Evolutionary conservation across 2,329 filamentous ascomycete species (phyloP), one percentile per base, ranked within the genome.

Genomic region (Aureobasidium mangrovei): DNA sequence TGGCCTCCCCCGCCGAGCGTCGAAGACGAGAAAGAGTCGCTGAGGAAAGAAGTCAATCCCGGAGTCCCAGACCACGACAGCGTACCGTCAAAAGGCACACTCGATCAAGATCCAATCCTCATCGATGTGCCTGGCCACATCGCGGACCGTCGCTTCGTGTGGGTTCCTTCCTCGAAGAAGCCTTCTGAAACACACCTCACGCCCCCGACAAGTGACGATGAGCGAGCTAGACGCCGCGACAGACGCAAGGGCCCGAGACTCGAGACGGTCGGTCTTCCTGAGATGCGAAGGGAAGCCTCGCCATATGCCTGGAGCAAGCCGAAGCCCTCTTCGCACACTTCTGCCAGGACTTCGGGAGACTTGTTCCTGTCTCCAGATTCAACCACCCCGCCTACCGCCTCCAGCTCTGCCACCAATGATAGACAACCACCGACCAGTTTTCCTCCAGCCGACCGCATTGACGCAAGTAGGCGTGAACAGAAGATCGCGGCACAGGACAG

Each of bases 41-140:
- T 88, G 36, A 78, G 77, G 4, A 81, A 76, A 64, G 86, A 90
- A 64, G 69, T 79, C 61, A 73, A 74, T 28, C 62, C 66, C 41
- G 68, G 69, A 29, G 60, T 64, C 33, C 57, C 67, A 36, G 60
- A 60, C 60, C 48, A 66, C 60, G 83, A 84, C 60, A 80, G 84
- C 56, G 76, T 79, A 29, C 74, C 76, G 47, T 77, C 77, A 55
- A 79, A 79, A 55, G 86, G 86, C 38, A 77, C 79, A 4, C 69
- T 84, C 56, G 84, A 90, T 51, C 86, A 91, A 63, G 71, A 82
- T 28, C 82, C 82, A 9, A 73, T 90, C 46, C 72, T 91, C 27
- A 70, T 84, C 54, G 81, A 85, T 54, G 78, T 86, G 10, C 61
- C 59, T 56, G 65, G 51, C 72, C 74, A 60, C 27, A 54, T 36